A percentile compares a stretch with the other conserved stretches of the same genome.
Evolutionary conservation across 257 asterid genomes (phyloP).

Genomic region (Anisodus tanguticus): DNA sequence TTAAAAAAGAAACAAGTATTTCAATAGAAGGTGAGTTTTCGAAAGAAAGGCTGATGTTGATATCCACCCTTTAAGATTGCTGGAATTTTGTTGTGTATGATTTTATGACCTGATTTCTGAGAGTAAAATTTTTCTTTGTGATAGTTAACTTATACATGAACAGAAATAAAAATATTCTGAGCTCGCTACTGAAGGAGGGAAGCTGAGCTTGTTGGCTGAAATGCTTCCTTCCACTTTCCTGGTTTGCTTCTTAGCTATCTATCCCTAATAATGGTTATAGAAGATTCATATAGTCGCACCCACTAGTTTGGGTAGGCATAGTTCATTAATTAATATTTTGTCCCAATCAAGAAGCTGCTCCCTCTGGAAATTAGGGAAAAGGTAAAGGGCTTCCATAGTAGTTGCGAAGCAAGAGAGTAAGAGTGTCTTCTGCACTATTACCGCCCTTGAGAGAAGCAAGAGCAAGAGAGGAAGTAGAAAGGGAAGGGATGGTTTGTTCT

Average conservation of each 20-base stretch:
- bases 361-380: not conserved
- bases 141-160: not conserved
- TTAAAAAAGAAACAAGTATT: not conserved
- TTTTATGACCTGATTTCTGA: not conserved
- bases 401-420: conserved; percentile 2
- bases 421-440: not conserved
- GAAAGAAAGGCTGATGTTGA: not conserved
- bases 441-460: not conserved
- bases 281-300: not conserved
- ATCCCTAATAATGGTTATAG: not conserved
- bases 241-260: conserved; percentile 11
- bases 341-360: not conserved
- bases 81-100: not conserved
- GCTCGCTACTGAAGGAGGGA: conserved; percentile 13
- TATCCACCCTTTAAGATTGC: not conserved
- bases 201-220: not conserved
- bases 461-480: not conserved
- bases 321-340: not conserved
- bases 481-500: not conserved
- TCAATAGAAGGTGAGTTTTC: not conserved
- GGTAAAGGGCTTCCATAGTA: conserved; percentile 12
- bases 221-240: not conserved
- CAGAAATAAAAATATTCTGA: not conserved
- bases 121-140: not conserved
- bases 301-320: not conserved